Percentiles rank a stretch among this genome's conserved stretches.
Conservation (phyloP, 768 basidiomycete genomes). For the Porpolomopsis calyptriformis region DNA sequence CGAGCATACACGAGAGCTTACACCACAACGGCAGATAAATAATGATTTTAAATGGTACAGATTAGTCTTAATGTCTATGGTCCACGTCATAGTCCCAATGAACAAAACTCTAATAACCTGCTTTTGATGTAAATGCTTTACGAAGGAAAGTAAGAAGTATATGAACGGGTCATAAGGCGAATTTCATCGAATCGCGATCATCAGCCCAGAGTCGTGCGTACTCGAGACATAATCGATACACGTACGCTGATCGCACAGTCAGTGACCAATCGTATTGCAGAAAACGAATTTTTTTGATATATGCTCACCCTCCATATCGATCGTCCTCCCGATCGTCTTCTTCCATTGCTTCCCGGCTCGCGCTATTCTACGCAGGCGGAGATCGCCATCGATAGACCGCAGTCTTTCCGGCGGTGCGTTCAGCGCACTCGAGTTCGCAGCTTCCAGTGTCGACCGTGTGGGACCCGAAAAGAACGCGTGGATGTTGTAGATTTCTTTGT, state of each 20-base stretch:
- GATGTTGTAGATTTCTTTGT: slow-evolving; percentile 89
- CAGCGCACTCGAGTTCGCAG: slow-evolving; percentile 40
- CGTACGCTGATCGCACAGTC: slow-evolving; percentile 46
- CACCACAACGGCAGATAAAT: too few species aligned
- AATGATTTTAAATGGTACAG: too few species aligned
- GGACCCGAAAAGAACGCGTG: slow-evolving; percentile 89
- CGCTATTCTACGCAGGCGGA: slow-evolving; percentile 69
- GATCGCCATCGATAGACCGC: slow-evolving; percentile 50
- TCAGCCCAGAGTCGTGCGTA: slow-evolving; percentile 81
- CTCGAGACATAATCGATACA: slow-evolving; percentile 80
- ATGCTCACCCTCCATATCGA: slow-evolving; percentile 84
- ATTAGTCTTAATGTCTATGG: too few species aligned
- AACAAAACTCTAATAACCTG: too few species aligned
- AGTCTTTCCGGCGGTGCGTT: slow-evolving; percentile 24
- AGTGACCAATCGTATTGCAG: too few species aligned
- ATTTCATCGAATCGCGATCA: slow-evolving; percentile 65
- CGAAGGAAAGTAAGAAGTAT: too few species aligned
- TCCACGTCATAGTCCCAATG: too few species aligned
- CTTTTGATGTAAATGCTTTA: too few species aligned
- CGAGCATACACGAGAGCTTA: too few species aligned
- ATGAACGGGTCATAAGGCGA: too few species aligned
- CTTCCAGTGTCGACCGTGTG: slow-evolving; percentile 43
- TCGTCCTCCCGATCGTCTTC: slow-evolving; percentile 63
- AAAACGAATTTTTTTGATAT: slow-evolving; percentile 2
- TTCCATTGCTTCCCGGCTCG: slow-evolving; percentile 92